These are phyloP conservation scores for Kitagawia praeruptora DNA, from an alignment of 129 eudicot species.

Conservation along the genomic window DNA sequence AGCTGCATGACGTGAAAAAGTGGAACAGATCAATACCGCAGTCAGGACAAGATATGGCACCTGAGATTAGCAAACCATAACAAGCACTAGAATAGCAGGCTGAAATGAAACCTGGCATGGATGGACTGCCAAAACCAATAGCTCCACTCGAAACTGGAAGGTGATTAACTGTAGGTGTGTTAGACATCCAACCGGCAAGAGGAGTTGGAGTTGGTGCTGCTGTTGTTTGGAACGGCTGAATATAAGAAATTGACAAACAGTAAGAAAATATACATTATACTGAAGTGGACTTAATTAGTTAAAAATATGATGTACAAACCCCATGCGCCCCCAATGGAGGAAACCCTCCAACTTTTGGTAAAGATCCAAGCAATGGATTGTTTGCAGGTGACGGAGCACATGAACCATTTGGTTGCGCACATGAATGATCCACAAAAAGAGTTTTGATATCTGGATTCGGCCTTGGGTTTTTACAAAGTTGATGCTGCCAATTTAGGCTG, in stretches of 20 bases:
- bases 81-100: slow-evolving; percentile 4
- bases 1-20: slow-evolving; percentile 32
- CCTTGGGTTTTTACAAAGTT: slow-evolving; percentile 84
- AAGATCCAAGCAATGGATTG: slow-evolving; percentile 70
- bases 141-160: slow-evolving; percentile 73
- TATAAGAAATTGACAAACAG: background rate
- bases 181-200: slow-evolving; percentile 96
- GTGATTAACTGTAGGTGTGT: slow-evolving; percentile 61
- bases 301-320: slow-evolving; percentile 31
- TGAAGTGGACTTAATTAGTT: slow-evolving; percentile 2
- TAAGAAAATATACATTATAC: background rate
- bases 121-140: slow-evolving; percentile 69
- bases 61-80: background rate
- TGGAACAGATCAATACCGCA: slow-evolving; percentile 3
- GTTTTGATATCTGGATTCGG: slow-evolving; percentile 95
- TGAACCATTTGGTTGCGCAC: slow-evolving; percentile 86
- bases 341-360: slow-evolving; percentile 84
- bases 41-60: background rate
- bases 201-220: slow-evolving; percentile 60
- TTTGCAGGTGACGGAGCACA: slow-evolving; percentile 87
- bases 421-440: slow-evolving; percentile 81
- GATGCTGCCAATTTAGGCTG: slow-evolving; percentile 97
- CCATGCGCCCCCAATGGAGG: slow-evolving; percentile 91
- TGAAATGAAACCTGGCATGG: slow-evolving; percentile 48
- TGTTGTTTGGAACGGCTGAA: slow-evolving; percentile 75